These are phyloP conservation scores for Escovopsis sp. DNA, from an alignment of 2,329 filamentous ascomycete genomes.

Conservation along the genomic window DNA sequence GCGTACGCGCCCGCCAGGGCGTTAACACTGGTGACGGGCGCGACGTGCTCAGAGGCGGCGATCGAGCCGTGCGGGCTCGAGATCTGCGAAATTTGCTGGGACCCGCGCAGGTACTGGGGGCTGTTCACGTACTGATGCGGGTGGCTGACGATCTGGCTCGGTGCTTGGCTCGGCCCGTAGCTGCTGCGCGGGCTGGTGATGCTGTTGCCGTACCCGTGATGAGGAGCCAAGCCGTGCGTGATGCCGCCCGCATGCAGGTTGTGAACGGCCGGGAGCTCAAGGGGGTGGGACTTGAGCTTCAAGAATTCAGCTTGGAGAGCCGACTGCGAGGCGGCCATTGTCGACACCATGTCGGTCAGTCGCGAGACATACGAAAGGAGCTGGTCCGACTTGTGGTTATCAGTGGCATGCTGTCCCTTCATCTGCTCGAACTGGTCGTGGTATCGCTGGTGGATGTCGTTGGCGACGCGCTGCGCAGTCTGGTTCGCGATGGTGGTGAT, in stretches of 20 bases:
- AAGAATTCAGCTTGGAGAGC: slow-evolving; percentile 53
- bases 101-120: slow-evolving; percentile 22
- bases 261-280: slow-evolving; percentile 24
- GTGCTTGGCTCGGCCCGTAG: slow-evolving; percentile 19
- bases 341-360: slow-evolving; percentile 53
- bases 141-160: slow-evolving; percentile 12
- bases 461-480: slow-evolving; percentile 51
- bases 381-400: slow-evolving; percentile 55
- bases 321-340: slow-evolving; percentile 53
- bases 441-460: slow-evolving; percentile 52
- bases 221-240: slow-evolving; percentile 12
- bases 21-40: slow-evolving; percentile 17
- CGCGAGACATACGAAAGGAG: slow-evolving; percentile 52
- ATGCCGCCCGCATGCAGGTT: slow-evolving; percentile 10
- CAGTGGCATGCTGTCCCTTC: slow-evolving; percentile 33
- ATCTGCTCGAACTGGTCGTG: slow-evolving; percentile 35
- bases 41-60: slow-evolving; percentile 19
- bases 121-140: slow-evolving; percentile 20
- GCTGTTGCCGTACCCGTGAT: slow-evolving; percentile 16
- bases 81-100: slow-evolving; percentile 13
- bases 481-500: slow-evolving; percentile 51
- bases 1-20: slow-evolving; percentile 22
- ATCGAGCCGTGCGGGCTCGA: slow-evolving; percentile 20
- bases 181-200: slow-evolving; percentile 18
- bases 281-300: slow-evolving; percentile 38